phyloP scores from a whole-genome alignment of 805 yeast genomes.

The Helenozyma rhizophorensis region DNA sequence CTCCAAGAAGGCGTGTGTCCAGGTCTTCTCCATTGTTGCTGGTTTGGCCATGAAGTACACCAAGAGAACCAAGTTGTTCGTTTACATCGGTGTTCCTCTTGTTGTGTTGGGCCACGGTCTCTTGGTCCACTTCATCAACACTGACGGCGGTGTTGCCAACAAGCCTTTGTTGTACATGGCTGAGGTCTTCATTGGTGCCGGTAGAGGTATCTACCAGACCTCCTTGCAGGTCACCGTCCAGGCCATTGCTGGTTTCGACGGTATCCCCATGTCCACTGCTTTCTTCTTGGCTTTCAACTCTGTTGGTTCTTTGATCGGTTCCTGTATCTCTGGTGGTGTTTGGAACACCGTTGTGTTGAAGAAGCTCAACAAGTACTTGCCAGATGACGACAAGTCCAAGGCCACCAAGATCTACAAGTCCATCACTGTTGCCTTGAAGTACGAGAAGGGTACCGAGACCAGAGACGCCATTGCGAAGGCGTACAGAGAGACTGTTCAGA shows the following conservation, averaged over 20 bases:
- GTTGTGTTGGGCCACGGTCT: slow-evolving; percentile 21
- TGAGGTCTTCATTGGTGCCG: slow-evolving; percentile 23
- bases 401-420: slow-evolving; percentile 21
- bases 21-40: slow-evolving; percentile 20
- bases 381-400: slow-evolving; percentile 6
- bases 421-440: slow-evolving; percentile 19
- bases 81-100: slow-evolving; percentile 8
- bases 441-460: slow-evolving; percentile 19
- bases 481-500: slow-evolving; percentile 25
- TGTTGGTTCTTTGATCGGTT: slow-evolving; percentile 24
- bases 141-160: slow-evolving; percentile 11
- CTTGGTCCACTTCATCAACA: slow-evolving; percentile 19
- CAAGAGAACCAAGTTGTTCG: slow-evolving; percentile 21
- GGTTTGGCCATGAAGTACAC: slow-evolving; percentile 26
- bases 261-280: slow-evolving; percentile 27
- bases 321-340: slow-evolving; percentile 4
- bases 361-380: slow-evolving; percentile 17
- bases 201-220: slow-evolving; percentile 21
- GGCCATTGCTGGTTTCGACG: slow-evolving; percentile 22
- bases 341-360: slow-evolving; percentile 20
- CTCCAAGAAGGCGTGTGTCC: slow-evolving; percentile 23
- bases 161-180: slow-evolving; percentile 14
- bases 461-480: slow-evolving; percentile 22
- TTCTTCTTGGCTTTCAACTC: slow-evolving; percentile 23
- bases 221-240: slow-evolving; percentile 22